These are phyloP conservation scores for Ustanciosporium gigantosporum DNA, from an alignment of 1,284 basidiomycete genomes.

Conservation along the genomic window DNA sequence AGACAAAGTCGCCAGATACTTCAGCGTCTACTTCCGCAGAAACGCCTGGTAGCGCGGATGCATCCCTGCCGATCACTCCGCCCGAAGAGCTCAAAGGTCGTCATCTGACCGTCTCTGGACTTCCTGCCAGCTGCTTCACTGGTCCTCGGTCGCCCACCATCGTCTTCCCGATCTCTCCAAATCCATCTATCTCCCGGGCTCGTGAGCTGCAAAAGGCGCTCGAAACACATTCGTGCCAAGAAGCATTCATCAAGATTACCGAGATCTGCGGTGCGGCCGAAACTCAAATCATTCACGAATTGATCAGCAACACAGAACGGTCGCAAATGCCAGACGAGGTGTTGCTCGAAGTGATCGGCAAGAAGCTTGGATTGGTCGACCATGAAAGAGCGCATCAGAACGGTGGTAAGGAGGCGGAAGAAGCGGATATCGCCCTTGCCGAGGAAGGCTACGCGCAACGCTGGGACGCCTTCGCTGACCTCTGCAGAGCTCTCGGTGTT, in stretches of 20 bases:
- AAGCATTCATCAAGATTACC: slow-evolving; percentile 1
- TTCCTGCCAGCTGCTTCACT: slow-evolving; percentile 1
- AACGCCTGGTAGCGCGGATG: too few species aligned
- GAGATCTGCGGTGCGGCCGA: not conserved
- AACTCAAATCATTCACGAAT: slow-evolving; percentile 1
- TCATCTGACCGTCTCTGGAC: too few species aligned
- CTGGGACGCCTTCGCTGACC: slow-evolving; percentile 15
- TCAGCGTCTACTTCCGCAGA: too few species aligned
- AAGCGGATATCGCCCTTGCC: slow-evolving; percentile 17
- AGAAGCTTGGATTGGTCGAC: slow-evolving; percentile 19
- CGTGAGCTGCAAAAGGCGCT: slow-evolving; percentile 10
- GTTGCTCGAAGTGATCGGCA: slow-evolving; percentile 17
- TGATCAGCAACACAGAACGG: slow-evolving; percentile 15
- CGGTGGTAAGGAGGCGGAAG: slow-evolving; percentile 9
- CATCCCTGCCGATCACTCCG: not conserved
- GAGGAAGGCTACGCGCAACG: slow-evolving; percentile 20
- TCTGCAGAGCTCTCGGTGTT: slow-evolving; percentile 16
- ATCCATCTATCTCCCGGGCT: slow-evolving; percentile 23
- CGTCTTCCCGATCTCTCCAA: slow-evolving; percentile 35
- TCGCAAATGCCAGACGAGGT: slow-evolving; percentile 14
- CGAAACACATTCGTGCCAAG: slow-evolving; percentile 3
- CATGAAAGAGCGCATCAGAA: slow-evolving; percentile 7
- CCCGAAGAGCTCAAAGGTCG: not conserved
- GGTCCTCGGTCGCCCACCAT: slow-evolving; percentile 20
- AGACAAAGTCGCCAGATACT: not conserved